phyloP scores from a whole-genome alignment of 495 filamentous ascomycete genomes.

The Barbatosphaeria neglecta region DNA sequence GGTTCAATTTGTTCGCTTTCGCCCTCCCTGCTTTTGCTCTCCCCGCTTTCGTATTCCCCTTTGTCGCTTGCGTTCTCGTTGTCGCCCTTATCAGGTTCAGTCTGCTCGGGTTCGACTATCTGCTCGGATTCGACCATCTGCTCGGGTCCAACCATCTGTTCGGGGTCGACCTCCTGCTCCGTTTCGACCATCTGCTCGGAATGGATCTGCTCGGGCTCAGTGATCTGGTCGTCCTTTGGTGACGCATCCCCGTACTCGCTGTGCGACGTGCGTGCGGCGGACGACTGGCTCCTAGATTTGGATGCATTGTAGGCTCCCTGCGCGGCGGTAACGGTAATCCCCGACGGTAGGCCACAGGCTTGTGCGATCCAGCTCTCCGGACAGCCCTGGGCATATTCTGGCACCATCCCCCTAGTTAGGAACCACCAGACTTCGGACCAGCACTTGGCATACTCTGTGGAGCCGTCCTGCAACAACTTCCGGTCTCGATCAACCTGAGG shows the following conservation, averaged over 20 bases:
- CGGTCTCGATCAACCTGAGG: neutral
- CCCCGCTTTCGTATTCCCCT: no score
- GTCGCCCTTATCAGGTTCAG: no score
- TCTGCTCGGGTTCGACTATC: no score
- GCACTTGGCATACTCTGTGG: neutral
- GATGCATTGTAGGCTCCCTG: neutral
- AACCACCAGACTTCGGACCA: constrained; percentile 2
- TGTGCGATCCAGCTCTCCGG: neutral
- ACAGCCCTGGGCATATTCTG: neutral
- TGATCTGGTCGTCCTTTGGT: neutral
- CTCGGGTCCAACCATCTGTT: no score
- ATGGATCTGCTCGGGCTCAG: neutral
- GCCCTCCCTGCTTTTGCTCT: no score
- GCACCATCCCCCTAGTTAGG: neutral
- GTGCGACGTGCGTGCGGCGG: neutral
- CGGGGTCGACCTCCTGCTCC: no score
- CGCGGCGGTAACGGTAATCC: neutral
- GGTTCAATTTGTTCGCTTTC: neutral
- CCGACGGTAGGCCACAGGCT: neutral
- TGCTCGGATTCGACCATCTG: no score
- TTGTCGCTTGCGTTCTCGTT: no score
- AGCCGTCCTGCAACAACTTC: neutral
- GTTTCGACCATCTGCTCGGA: no score
- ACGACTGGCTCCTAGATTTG: neutral
- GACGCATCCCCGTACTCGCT: neutral